Percentiles rank a stretch among this genome's conserved stretches.
Conservation (phyloP, 768 basidiomycete genomes). For the Daedaleopsis sinensis region DNA sequence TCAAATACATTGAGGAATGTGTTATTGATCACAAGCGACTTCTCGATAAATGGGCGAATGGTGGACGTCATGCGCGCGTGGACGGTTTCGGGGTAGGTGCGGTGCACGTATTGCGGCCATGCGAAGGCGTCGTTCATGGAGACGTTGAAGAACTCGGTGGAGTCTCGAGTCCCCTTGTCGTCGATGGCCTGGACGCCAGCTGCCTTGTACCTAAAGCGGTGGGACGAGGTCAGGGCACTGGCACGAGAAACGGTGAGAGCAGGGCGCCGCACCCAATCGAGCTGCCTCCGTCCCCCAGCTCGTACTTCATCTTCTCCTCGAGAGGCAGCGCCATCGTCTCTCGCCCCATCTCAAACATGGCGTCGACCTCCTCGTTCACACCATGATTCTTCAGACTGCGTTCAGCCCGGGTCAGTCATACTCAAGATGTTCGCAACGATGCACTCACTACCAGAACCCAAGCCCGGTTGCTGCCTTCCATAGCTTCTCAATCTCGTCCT, state of each 20-base stretch:
- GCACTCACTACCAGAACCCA: slow-evolving; percentile 56
- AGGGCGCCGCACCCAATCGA: slow-evolving; percentile 39
- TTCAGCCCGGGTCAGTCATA: no score
- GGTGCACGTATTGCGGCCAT: slow-evolving; percentile 33
- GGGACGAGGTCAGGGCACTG: not conserved
- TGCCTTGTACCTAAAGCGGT: slow-evolving; percentile 30
- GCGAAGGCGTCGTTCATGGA: slow-evolving; percentile 40
- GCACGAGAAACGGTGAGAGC: not conserved
- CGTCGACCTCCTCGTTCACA: slow-evolving; percentile 36
- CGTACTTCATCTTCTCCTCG: slow-evolving; percentile 46
- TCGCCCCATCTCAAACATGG: slow-evolving; percentile 47
- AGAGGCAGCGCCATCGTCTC: slow-evolving; percentile 43
- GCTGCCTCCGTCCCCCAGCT: slow-evolving; percentile 43
- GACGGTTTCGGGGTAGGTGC: slow-evolving; percentile 36
- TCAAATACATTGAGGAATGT: slow-evolving; percentile 35
- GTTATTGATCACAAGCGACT: slow-evolving; percentile 33
- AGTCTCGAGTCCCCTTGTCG: slow-evolving; percentile 35
- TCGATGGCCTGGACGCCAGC: slow-evolving; percentile 37
- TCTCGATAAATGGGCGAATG: slow-evolving; percentile 32
- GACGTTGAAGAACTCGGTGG: slow-evolving; percentile 39
- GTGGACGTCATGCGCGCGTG: slow-evolving; percentile 31
- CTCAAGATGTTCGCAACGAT: no score
- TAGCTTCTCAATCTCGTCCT: slow-evolving; percentile 43
- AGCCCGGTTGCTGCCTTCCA: slow-evolving; percentile 54
- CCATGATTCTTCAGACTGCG: slow-evolving; percentile 37